A percentile compares a stretch with the other conserved stretches of the same genome.
Conservation (phyloP, 179 eudicot species). For the Nepenthes alata region DNA sequence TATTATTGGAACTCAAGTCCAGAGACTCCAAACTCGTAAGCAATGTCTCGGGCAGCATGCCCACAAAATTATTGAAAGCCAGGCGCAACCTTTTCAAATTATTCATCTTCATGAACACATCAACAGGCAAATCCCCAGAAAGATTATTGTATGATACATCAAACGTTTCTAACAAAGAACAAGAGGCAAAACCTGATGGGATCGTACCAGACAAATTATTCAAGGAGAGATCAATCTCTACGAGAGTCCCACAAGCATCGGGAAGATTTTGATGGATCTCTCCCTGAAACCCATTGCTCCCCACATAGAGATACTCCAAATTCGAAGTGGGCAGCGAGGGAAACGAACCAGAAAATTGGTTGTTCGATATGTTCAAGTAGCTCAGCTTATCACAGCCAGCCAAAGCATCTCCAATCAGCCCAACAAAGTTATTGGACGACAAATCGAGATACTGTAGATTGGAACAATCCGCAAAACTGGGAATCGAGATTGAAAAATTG, state of each 20-base stretch:
- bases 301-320: conserved; percentile 37
- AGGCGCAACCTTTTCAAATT: conserved; percentile 36
- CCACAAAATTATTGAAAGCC: conserved; percentile 48
- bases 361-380: conserved; percentile 49
- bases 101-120: conserved; percentile 31
- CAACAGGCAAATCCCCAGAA: conserved; percentile 65
- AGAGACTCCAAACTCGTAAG: conserved; percentile 33
- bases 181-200: conserved; percentile 45
- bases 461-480: conserved; percentile 31
- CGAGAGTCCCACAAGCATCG: conserved; percentile 36
- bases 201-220: conserved; percentile 57
- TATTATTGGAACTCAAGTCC: conserved; percentile 65
- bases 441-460: conserved; percentile 47
- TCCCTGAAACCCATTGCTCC: conserved; percentile 42
- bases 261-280: conserved; percentile 21
- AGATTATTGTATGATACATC: conserved; percentile 64
- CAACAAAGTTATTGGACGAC: conserved; percentile 50
- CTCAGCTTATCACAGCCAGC: conserved; percentile 24
- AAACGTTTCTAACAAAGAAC: conserved; percentile 33
- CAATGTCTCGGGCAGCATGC: conserved; percentile 40
- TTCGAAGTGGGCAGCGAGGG: conserved; percentile 31
- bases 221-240: conserved; percentile 50
- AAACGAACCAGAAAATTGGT: conserved; percentile 30
- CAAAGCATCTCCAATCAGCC: conserved; percentile 19
- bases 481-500: conserved; percentile 45